Conservation (phyloP, 139 green algal genomes). For the Volvox reticuliferus region DNA sequence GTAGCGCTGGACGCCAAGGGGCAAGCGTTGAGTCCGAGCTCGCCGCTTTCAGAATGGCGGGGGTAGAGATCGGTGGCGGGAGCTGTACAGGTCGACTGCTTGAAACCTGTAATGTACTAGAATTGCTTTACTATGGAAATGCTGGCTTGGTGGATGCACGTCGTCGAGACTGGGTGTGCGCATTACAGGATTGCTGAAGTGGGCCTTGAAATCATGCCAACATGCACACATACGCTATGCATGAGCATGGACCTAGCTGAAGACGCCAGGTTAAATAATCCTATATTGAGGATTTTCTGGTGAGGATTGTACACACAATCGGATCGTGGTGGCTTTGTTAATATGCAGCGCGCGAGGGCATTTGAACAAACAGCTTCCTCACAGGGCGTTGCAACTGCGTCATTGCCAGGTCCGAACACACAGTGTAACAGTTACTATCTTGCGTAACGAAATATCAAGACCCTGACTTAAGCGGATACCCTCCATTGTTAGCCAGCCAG, state of each 20-base stretch:
- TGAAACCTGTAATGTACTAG: background rate
- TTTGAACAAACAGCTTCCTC: no score
- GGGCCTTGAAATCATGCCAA: background rate
- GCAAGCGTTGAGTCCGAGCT: constrained; percentile 27
- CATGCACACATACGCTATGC: constrained; percentile 12
- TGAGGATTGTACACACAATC: background rate
- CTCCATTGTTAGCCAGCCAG: no score
- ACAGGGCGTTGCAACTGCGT: no score
- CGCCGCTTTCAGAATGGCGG: constrained; percentile 17
- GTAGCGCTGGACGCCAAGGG: constrained; percentile 23
- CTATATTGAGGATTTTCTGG: background rate
- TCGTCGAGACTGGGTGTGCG: background rate
- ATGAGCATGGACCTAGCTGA: constrained; percentile 13
- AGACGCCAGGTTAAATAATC: background rate
- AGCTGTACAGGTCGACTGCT: background rate
- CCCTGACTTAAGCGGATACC: no score
- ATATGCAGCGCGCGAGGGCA: no score
- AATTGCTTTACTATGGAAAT: constrained; percentile 8
- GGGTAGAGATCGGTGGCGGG: background rate
- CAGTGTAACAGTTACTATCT: no score
- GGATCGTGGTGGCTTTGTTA: background rate
- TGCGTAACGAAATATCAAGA: no score
- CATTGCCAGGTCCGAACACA: no score
- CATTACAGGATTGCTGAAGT: background rate
- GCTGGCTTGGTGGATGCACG: constrained; percentile 5